These are phyloP conservation scores for Exophiala sp. DNA, from an alignment of 2,329 filamentous ascomycete genomes.

Conservation along the genomic window DNA sequence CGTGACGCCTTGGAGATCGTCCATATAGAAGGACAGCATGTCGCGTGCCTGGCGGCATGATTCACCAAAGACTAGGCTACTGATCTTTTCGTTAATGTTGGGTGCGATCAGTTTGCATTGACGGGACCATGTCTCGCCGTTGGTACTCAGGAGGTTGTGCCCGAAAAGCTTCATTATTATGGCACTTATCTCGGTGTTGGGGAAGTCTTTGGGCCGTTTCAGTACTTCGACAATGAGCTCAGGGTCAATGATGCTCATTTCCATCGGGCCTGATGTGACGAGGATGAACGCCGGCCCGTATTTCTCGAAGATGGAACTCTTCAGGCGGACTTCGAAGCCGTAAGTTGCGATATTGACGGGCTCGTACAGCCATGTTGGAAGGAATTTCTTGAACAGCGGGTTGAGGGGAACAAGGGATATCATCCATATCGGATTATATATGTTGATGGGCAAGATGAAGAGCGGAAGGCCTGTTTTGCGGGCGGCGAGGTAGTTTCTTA, in stretches of 20 bases:
- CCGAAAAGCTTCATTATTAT: conserved; percentile 36
- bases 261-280: conserved; percentile 31
- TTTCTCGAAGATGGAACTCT: conserved; percentile 28
- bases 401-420: conserved; percentile 28
- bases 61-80: conserved; percentile 36
- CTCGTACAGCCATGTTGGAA: conserved; percentile 30
- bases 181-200: conserved; percentile 29
- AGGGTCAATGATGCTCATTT: conserved; percentile 32
- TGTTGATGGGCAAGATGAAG: conserved; percentile 26
- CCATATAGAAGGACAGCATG: conserved; percentile 33
- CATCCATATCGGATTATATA: conserved; percentile 31
- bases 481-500: conserved; percentile 29
- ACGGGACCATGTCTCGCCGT: conserved; percentile 34
- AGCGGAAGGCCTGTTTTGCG: conserved; percentile 31
- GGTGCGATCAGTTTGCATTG: conserved; percentile 38
- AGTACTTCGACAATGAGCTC: conserved; percentile 32
- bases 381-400: conserved; percentile 25
- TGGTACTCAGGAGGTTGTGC: conserved; percentile 31
- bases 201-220: conserved; percentile 37
- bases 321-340: conserved; percentile 36
- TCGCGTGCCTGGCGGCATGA: conserved; percentile 31
- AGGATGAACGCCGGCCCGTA: conserved; percentile 33
- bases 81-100: conserved; percentile 38
- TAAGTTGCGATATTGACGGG: conserved; percentile 30
- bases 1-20: conserved; percentile 29